These are phyloP conservation scores for Fusarium tjaetaba DNA, from an alignment of 2,329 filamentous ascomycete genomes.

Conservation along the genomic window DNA sequence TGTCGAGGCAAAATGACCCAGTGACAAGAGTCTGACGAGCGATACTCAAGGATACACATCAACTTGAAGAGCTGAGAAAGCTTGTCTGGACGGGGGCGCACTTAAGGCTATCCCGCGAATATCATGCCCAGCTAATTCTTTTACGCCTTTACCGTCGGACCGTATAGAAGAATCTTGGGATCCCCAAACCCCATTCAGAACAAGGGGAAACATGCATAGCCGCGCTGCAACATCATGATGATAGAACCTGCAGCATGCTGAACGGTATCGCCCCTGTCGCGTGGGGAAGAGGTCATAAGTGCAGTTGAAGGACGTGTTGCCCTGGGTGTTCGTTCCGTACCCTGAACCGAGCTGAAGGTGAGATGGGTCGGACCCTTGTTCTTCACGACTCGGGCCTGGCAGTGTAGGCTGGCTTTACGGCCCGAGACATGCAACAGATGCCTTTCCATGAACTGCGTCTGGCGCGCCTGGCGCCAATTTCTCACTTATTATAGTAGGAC, in stretches of 20 bases:
- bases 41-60: not conserved
- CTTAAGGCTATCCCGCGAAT: not conserved
- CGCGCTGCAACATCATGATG: slow-evolving; percentile 16
- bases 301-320: not conserved
- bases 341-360: slow-evolving; percentile 12
- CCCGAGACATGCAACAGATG: slow-evolving; percentile 6
- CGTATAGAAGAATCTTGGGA: not conserved
- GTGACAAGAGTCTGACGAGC: not conserved
- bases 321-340: not conserved
- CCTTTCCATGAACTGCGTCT: slow-evolving; percentile 16
- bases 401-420: not conserved
- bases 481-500: not conserved
- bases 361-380: not conserved
- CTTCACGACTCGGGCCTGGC: slow-evolving; percentile 10
- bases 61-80: not conserved
- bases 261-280: slow-evolving; percentile 6
- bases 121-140: not conserved
- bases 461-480: slow-evolving; percentile 29
- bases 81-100: not conserved
- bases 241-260: not conserved
- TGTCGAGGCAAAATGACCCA: not conserved
- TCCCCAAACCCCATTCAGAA: not conserved
- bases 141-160: not conserved
- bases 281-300: slow-evolving; percentile 13
- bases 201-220: not conserved